These are phyloP conservation scores for Talaromyces piceae DNA, from an alignment of 2,329 filamentous ascomycete species.

Conservation along the genomic window DNA sequence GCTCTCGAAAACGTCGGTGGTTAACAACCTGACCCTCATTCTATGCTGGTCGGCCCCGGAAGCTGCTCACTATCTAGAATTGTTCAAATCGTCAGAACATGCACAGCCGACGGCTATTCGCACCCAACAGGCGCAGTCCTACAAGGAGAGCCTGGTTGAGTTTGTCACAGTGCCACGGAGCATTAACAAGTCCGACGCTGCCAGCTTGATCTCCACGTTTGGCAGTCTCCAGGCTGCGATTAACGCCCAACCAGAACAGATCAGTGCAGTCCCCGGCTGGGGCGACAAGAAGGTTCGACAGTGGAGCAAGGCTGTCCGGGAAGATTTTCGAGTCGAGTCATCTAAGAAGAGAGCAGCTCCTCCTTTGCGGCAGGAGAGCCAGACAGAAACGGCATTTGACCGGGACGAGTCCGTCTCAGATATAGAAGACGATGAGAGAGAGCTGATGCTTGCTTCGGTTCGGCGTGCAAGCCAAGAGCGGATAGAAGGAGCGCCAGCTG, in stretches of 20 bases:
- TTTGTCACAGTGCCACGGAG: conserved; percentile 85
- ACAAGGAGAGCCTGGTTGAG: conserved; percentile 79
- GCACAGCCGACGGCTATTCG: conserved; percentile 74
- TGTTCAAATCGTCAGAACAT: conserved; percentile 92
- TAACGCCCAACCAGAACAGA: conserved; percentile 79
- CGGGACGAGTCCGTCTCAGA: conserved; percentile 20
- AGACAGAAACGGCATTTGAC: conserved; percentile 10
- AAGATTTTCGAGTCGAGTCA: conserved; percentile 73
- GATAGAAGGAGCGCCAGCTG: conserved; percentile 15
- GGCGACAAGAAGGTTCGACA: conserved; percentile 88
- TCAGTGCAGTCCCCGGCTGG: conserved; percentile 82
- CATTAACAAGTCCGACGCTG: conserved; percentile 91
- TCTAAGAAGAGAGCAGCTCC: conserved; percentile 51
- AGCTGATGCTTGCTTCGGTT: conserved; percentile 30
- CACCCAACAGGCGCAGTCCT: conserved; percentile 74
- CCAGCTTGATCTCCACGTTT: conserved; percentile 84
- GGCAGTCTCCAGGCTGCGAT: conserved; percentile 79
- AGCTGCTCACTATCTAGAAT: conserved; percentile 84
- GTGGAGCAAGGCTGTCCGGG: conserved; percentile 74
- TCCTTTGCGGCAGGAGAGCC: conserved; percentile 15
- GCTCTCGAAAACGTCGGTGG: conserved; percentile 80
- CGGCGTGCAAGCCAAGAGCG: conserved; percentile 17
- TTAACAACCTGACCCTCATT: conserved; percentile 88
- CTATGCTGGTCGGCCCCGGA: conserved; percentile 93
- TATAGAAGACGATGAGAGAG: conserved; percentile 39